Conservation (phyloP, 2,329 filamentous ascomycete genomes). For the Salinomyces thailandicus region DNA sequence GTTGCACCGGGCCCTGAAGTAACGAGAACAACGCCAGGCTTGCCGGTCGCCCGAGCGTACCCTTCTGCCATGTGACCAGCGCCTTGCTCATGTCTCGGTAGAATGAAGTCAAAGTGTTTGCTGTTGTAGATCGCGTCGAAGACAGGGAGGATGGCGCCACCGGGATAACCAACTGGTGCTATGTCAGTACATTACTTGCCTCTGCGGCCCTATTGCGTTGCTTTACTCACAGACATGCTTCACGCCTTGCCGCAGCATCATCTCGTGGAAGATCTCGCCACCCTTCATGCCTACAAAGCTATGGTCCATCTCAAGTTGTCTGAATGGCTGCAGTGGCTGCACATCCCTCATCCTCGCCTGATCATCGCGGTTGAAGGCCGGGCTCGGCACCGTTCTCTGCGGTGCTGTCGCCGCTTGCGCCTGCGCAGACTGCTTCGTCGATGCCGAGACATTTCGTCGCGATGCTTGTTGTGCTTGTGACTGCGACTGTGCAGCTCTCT, state of each 20-base stretch:
- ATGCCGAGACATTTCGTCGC: conserved; percentile 28
- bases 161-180: conserved; percentile 60
- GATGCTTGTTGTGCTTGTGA: conserved; percentile 14
- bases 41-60: conserved; percentile 86
- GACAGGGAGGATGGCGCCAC: conserved; percentile 91
- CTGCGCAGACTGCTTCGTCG: conserved; percentile 35
- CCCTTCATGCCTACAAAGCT: conserved; percentile 86
- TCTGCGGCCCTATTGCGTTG: conserved; percentile 3
- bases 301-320: conserved; percentile 42
- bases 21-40: conserved; percentile 89
- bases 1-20: conserved; percentile 95
- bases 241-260: conserved; percentile 89
- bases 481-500: conserved; percentile 14
- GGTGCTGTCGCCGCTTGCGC: conserved; percentile 29
- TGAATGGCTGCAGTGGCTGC: conserved; percentile 37
- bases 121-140: conserved; percentile 99
- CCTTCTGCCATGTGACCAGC: conserved; percentile 98
- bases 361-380: conserved; percentile 42
- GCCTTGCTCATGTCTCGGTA: conserved; percentile 93
- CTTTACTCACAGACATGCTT: conserved; percentile 78
- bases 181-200: conserved; percentile 1
- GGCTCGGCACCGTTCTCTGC: conserved; percentile 32
- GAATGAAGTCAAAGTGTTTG: conserved; percentile 88
- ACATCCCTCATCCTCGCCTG: conserved; percentile 28
- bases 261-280: conserved; percentile 96